Evolutionary conservation across 176 grass and related monocot genomes (phyloP), one percentile per base, ranked within the genome.

Genomic region (Oryza meyeriana): DNA sequence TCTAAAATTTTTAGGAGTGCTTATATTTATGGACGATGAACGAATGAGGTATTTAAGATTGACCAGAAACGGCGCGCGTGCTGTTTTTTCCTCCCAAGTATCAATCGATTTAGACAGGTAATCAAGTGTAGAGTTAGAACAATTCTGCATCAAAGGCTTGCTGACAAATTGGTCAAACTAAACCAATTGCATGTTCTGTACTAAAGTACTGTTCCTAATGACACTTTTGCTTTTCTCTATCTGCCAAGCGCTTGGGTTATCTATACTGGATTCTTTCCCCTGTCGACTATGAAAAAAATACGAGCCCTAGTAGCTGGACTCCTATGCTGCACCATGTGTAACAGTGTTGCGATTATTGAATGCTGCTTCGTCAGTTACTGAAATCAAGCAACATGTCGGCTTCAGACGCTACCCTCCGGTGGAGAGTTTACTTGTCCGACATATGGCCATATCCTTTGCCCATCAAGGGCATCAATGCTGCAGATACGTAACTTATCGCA

Each of bases 91-190:
- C 20, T 26, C 34, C 38, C 50, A 69, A 31, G 50, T 61, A 10
- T 70, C 64, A 38, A 27, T 39, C 48, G 64, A 45, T 1, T 36
- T 29, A n/a, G 69, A 63, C 38, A 12, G 16, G 18, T 36, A 82
- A 61, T 50, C 79, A 41, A 31, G 42, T 32, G 20, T 35, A 70
- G 6, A 55, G 50, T 6, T 22, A 20, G 50, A 55, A n/a, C 9
- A 55, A 55, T 55, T 55, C 20, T 8, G 8, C 5, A 2, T 0
- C 47, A 50, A 50, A 50, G 4, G 6, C 17, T 52, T 52, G 48
- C 48, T 18, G 48, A 78, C 83, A 85, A 70, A 78, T 20, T 24
- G 69, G 74, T 85, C 36, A 70, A 28, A 48, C 18, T 31, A 29
- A 25, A 12, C 72, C 18, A 24, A 68, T 52, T 52, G 48, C 26